Base-by-base conservation (phyloP, 306 rosid genomes). In the Pyrus bretschneideri region DNA sequence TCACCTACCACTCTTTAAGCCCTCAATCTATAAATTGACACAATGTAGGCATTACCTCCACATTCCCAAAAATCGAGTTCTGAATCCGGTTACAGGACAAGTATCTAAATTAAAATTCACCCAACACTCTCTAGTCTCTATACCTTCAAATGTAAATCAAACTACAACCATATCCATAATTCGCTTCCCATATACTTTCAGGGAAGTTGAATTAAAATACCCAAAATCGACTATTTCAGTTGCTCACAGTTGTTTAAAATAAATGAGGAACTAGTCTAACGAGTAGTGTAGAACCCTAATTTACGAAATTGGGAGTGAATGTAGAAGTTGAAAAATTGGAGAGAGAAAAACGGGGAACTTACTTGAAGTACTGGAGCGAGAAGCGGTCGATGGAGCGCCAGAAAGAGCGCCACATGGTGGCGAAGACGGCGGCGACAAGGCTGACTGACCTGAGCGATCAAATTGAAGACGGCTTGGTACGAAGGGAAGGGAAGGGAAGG, bases 321-420 rank as follows among this genome's bases (percentile, higher is more conserved):
- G 19, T 33, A 8, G 62, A 70, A 44, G 40, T 29, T 11, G 61
- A 42, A 38, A 46, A 70, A 4, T 4, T 11, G 63, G 55, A 5
- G 29, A n/a, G 29, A 4, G 52, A 13, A 69, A 15, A 73, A 49
- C 21, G 29, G 42, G 19, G 52, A 17, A 73, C 91, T 78, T 75
- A 86, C 97, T 72, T 85, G 91, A 92, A 92, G 74, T 92, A 83
- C 69, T 81, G 91, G 69, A 90, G 80, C 64, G 96, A 93, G 83
- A 93, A 93, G 79, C 97, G 97, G 80, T 90, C 97, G 76, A 87
- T 58, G 81, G 96, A 86, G 76, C 94, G 89, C 93, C 91, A 89
- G 87, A 93, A 61, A 76, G 90, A 83, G 67, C 84, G 85, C 87
- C 91, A 87, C 97, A 93, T 89, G 72, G 74, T 25, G 78, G 70